Percentiles rank a stretch among this genome's conserved stretches.
Evolutionary conservation across 352 stramenopile genomes (phyloP).

Genomic region (Phytopythium kandeliae): DNA sequence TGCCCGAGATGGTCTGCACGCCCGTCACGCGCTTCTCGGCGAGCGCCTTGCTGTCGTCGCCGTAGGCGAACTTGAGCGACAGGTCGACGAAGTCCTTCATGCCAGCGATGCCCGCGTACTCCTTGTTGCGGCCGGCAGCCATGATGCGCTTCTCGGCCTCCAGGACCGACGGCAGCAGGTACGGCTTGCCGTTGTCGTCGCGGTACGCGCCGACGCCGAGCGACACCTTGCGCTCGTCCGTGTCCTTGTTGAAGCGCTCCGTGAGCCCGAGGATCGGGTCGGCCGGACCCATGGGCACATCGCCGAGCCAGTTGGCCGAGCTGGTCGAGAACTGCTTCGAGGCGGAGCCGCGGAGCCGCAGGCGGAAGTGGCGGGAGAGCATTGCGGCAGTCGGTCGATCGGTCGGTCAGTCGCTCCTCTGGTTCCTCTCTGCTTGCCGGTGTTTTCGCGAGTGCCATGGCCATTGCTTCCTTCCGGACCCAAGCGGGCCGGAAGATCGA

Average conservation of each 20-base stretch:
- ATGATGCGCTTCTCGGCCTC: constrained; percentile 96
- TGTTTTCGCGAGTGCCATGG: constrained; percentile 18
- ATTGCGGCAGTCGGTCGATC: constrained; percentile 13
- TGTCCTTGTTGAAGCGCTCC: constrained; percentile 91
- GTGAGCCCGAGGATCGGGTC: constrained; percentile 97
- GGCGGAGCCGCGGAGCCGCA: constrained; percentile 14
- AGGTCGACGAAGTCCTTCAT: constrained; percentile 95
- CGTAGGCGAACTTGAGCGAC: constrained; percentile 95
- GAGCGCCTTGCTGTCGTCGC: constrained; percentile 90
- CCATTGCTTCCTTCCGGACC: too few species aligned
- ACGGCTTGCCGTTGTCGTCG: constrained; percentile 92
- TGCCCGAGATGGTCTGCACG: constrained; percentile 98
- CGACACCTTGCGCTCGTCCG: constrained; percentile 93
- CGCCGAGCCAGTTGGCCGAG: constrained; percentile 57
- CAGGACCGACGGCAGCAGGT: constrained; percentile 95
- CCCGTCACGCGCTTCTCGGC: constrained; percentile 91
- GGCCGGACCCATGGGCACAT: constrained; percentile 91
- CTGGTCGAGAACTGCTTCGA: constrained; percentile 40
- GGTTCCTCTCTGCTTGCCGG: constrained; percentile 5
- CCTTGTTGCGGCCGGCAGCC: constrained; percentile 93
- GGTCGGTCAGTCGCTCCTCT: too few species aligned
- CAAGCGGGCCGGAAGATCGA: neutral
- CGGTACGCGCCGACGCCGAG: constrained; percentile 99
- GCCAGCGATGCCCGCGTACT: constrained; percentile 97
- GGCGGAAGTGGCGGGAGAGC: constrained; percentile 23